A percentile compares a stretch with the other conserved stretches of the same genome.
Evolutionary conservation across 495 filamentous ascomycete species (phyloP).

Genomic region (Trichocladium antarcticum): DNA sequence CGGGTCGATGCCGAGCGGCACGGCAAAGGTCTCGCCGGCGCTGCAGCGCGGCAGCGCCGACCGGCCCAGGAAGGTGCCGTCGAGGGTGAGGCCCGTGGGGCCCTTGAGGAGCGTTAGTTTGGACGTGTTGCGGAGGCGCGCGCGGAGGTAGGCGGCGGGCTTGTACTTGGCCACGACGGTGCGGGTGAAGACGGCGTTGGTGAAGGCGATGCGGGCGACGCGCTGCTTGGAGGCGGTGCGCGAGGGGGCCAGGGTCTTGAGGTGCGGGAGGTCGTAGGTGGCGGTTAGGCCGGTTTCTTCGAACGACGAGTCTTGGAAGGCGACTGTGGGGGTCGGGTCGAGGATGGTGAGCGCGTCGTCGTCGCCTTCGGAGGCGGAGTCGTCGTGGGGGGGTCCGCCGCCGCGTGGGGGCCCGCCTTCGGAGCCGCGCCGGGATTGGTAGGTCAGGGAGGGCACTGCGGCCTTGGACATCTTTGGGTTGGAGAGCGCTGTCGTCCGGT

Average conservation of each 20-base stretch:
- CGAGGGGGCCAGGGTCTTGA: conserved; percentile 36
- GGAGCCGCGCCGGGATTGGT: too few species aligned
- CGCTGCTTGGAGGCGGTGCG: conserved; percentile 38
- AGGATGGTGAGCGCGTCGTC: conserved; percentile 22
- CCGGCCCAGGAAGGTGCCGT: conserved; percentile 57
- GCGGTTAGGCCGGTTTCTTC: conserved; percentile 49
- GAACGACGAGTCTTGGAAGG: conserved; percentile 34
- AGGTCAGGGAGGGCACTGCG: too few species aligned
- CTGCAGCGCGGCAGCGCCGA: conserved; percentile 46
- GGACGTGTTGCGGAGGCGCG: conserved; percentile 48
- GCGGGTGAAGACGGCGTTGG: conserved; percentile 38
- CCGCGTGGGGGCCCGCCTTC: too few species aligned
- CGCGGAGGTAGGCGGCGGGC: conserved; percentile 54
- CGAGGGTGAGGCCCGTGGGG: conserved; percentile 52
- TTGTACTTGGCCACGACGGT: conserved; percentile 57
- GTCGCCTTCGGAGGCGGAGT: background rate
- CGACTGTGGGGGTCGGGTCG: conserved; percentile 23
- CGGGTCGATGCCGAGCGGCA: conserved; percentile 57
- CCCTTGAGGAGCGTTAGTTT: conserved; percentile 51
- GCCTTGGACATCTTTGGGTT: too few species aligned
- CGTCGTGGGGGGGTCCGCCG: background rate
- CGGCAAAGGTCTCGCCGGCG: conserved; percentile 48
- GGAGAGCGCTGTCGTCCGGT: too few species aligned
- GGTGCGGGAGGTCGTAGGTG: conserved; percentile 49
- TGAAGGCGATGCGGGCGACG: conserved; percentile 34